Base-by-base conservation (phyloP, 768 basidiomycete genomes). In the Phanerochaete sordida region DNA sequence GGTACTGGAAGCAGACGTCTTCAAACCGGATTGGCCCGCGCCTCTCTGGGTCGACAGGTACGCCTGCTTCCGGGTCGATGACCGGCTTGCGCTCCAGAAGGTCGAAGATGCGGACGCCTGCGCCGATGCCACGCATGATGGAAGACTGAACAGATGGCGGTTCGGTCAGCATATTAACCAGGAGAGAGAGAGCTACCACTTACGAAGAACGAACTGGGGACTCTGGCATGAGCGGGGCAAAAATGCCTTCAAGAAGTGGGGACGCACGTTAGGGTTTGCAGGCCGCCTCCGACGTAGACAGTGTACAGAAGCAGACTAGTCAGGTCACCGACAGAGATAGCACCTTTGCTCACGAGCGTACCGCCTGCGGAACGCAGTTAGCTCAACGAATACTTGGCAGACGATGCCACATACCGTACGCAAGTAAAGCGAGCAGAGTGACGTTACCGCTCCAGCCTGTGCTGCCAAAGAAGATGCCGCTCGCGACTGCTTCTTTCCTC, bases 81-180 rank as follows among this genome's bases (percentile, higher is more conserved):
- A 81, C 82, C 16, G 95, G 91, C 30, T 77, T 74, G 47, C 93
- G 85, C 66, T 93, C 93, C 11, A 98, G 78, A 16, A 98, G 84
- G 63, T 95, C 93, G 72, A 98, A 98, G n/a, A 98, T 88, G 23
- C 96, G 89, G 0, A 84, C 83, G 19, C 93, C 93, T 1, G 96
- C 95, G 58, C 96, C 96, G 53, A 98, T 86, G 56, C 93, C 96
- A 56, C 93, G 93, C 96, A 98, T 98, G 57, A 98, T 87, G 43
- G 93, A 95, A 11, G 92, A 84, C 91, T 93, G 63, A 11, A 27
- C 26, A 19, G 4, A 19, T 19, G 19, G 4, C 19, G 46, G 31
- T 26, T 35, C 21, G 53, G 26, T 62, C n/a, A n/a, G n/a, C n/a
- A n/a, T n/a, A n/a, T n/a, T n/a, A n/a, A n/a, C n/a, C n/a, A n/a